Conservation (phyloP, 2,329 filamentous ascomycete species). For the Hypocreales sp. region DNA sequence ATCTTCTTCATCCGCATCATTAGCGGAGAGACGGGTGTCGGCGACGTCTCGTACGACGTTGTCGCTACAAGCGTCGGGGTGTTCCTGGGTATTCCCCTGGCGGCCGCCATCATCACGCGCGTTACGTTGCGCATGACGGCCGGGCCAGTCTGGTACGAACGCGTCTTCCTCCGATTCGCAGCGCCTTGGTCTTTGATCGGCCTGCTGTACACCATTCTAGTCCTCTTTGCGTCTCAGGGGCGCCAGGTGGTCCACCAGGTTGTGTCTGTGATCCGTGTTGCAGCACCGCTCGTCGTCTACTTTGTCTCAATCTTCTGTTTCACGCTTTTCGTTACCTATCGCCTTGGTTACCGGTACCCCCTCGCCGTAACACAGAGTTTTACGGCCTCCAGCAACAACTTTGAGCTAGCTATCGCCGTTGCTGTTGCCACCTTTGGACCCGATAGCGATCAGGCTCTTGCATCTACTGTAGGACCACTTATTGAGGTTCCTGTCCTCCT, state of each 20-base stretch:
- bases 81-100: conserved; percentile 74
- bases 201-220: conserved; percentile 72
- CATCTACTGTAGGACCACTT: conserved; percentile 68
- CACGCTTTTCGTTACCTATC: conserved; percentile 46
- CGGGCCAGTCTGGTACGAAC: conserved; percentile 47
- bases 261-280: conserved; percentile 65
- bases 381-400: conserved; percentile 84
- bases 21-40: conserved; percentile 24
- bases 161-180: conserved; percentile 51
- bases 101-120: conserved; percentile 60
- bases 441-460: conserved; percentile 64
- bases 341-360: conserved; percentile 60
- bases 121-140: conserved; percentile 39
- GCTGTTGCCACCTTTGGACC: conserved; percentile 69
- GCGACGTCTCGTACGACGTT: conserved; percentile 38
- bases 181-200: conserved; percentile 68
- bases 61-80: conserved; percentile 71
- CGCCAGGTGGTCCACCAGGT: conserved; percentile 66
- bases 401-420: conserved; percentile 81
- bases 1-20: conserved; percentile 59
- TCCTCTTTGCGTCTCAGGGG: conserved; percentile 75
- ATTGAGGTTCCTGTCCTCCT: conserved; percentile 77
- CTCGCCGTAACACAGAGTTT: conserved; percentile 66
- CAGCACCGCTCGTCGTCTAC: conserved; percentile 68
- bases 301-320: conserved; percentile 60